Evolutionary conservation across 352 stramenopile genomes (phyloP).

Genomic region (Phytophthora podocarpi): DNA sequence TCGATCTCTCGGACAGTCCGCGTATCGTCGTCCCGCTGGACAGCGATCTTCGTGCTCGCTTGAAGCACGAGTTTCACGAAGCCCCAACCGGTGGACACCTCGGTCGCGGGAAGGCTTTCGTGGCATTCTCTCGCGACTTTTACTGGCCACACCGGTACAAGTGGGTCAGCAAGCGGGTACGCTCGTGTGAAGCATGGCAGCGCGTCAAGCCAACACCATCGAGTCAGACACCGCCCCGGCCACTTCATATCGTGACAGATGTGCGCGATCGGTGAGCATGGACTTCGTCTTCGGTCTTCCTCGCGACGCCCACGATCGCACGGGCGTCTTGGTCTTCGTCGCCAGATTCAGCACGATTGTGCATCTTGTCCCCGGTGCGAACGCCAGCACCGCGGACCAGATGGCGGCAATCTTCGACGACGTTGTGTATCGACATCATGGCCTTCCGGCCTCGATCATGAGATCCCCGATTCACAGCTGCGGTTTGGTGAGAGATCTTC

Average conservation of each 20-base stretch:
- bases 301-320: background rate
- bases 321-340: background rate
- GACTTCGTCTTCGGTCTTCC: too few relatives aligned
- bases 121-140: slow-evolving; percentile 11
- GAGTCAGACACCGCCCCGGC: too few relatives aligned
- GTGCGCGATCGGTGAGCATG: too few relatives aligned
- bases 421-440: slow-evolving; percentile 9
- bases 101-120: slow-evolving; percentile 27
- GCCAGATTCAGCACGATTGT: too few relatives aligned
- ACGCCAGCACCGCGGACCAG: background rate
- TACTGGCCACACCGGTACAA: slow-evolving; percentile 36
- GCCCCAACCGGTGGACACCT: slow-evolving; percentile 16
- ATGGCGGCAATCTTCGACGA: background rate
- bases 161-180: too few relatives aligned
- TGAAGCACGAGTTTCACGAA: slow-evolving; percentile 21
- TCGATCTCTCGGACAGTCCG: too few relatives aligned
- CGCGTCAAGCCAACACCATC: slow-evolving; percentile 17
- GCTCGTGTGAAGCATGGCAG: slow-evolving; percentile 24
- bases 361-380: background rate
- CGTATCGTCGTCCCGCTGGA: too few relatives aligned
- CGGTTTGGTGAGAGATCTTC: slow-evolving; percentile 28
- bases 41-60: too few relatives aligned
- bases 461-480: slow-evolving; percentile 15
- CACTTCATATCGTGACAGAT: too few relatives aligned
- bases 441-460: slow-evolving; percentile 19